A percentile compares a stretch with the other conserved stretches of the same genome.
Conservation (phyloP, 1,139 yeast species). For the Blastobotrys serpentis region DNA sequence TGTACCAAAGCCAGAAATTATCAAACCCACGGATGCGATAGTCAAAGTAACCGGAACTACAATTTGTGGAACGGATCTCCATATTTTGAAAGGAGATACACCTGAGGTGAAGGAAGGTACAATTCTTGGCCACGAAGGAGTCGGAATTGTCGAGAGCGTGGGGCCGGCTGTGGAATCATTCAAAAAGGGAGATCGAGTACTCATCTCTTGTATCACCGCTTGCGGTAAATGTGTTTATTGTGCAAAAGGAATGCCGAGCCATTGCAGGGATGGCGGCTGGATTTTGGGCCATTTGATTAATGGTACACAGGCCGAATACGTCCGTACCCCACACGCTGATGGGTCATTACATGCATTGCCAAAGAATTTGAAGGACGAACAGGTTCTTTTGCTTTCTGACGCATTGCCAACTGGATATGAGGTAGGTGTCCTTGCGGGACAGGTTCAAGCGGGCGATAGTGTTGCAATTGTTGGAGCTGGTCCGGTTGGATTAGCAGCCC, state of each 20-base stretch:
- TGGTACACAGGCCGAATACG: slow-evolving; percentile 87
- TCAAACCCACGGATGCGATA: slow-evolving; percentile 45
- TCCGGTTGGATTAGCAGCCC: slow-evolving; percentile 91
- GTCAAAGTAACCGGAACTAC: slow-evolving; percentile 47
- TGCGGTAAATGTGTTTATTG: slow-evolving; percentile 95
- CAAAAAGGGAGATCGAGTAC: slow-evolving; percentile 84
- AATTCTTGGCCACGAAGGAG: slow-evolving; percentile 93
- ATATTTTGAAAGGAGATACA: slow-evolving; percentile 49
- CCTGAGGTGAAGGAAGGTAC: slow-evolving; percentile 48
- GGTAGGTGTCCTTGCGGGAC: slow-evolving; percentile 92
- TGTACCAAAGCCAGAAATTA: slow-evolving; percentile 34
- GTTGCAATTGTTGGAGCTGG: slow-evolving; percentile 98
- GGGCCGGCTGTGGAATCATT: slow-evolving; percentile 92
- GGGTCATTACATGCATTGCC: slow-evolving; percentile 92
- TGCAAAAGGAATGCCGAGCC: slow-evolving; percentile 89
- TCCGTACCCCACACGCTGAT: slow-evolving; percentile 93
- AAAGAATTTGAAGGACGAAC: slow-evolving; percentile 76
- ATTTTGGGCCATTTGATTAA: slow-evolving; percentile 79
- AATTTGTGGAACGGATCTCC: slow-evolving; percentile 51
- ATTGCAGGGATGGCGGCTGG: slow-evolving; percentile 49
- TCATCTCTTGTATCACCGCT: slow-evolving; percentile 94
- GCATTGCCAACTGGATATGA: slow-evolving; percentile 99
- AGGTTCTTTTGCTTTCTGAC: slow-evolving; percentile 91
- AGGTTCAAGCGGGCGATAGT: slow-evolving; percentile 87
- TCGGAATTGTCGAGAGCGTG: slow-evolving; percentile 87